Percentiles rank a stretch among this genome's conserved stretches.
phyloP scores from a whole-genome alignment of 371 early-diverging fungal genomes.

The Zancudomyces culisetae region DNA sequence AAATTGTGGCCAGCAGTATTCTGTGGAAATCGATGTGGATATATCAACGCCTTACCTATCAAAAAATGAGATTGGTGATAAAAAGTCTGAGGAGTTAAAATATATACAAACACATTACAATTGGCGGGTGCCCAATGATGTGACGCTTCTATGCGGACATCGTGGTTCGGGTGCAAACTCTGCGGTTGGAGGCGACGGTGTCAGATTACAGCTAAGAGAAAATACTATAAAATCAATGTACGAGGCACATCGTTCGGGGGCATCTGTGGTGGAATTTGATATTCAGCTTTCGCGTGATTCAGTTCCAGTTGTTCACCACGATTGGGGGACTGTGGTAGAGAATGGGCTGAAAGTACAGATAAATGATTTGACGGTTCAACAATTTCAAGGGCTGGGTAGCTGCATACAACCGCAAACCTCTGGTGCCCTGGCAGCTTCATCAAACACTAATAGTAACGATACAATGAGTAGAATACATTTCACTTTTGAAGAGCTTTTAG shows the following conservation, averaged over 20 bases:
- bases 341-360: conserved; percentile 67
- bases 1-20: not conserved
- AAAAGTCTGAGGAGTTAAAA: not conserved
- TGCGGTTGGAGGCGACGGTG: conserved; percentile 10
- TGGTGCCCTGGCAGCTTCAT: not conserved
- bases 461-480: too few species aligned
- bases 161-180: conserved; percentile 87
- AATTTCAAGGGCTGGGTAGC: conserved; percentile 36
- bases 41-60: not conserved
- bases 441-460: too few species aligned
- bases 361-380: conserved; percentile 42
- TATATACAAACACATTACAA: not conserved
- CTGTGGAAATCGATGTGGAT: not conserved
- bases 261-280: conserved; percentile 88
- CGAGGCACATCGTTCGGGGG: conserved; percentile 71
- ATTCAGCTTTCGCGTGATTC: conserved; percentile 88
- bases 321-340: conserved; percentile 77
- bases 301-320: conserved; percentile 87
- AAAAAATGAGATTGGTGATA: not conserved
- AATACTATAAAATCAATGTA: conserved; percentile 86
- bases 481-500: conserved; percentile 57
- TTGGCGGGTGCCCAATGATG: not conserved
- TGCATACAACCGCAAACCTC: not conserved
- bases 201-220: conserved; percentile 65
- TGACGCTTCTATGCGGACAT: conserved; percentile 47